Conservation (phyloP, 768 basidiomycete species). For the Chalciporus pseudorubinellus region DNA sequence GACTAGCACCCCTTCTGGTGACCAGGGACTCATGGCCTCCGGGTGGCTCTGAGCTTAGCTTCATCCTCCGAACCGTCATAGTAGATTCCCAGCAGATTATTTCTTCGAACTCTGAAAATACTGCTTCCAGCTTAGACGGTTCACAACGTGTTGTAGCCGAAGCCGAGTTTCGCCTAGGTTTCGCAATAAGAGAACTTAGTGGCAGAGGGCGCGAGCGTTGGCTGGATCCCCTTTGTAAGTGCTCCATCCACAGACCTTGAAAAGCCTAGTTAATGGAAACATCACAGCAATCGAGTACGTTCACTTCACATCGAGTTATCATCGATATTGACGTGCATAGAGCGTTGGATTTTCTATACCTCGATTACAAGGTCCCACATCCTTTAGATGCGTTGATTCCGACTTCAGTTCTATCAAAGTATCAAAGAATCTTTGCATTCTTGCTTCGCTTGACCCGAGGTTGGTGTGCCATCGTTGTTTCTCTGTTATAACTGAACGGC, state of each 20-base stretch:
- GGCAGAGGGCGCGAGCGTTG: slow-evolving; percentile 70
- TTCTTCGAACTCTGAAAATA: slow-evolving; percentile 14
- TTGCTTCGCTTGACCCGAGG: slow-evolving; percentile 79
- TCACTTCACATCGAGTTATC: neutral
- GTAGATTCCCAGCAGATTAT: slow-evolving; percentile 65
- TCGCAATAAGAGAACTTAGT: slow-evolving; percentile 74
- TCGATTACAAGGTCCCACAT: slow-evolving; percentile 87
- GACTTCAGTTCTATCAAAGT: slow-evolving; percentile 71
- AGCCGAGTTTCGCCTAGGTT: slow-evolving; percentile 75
- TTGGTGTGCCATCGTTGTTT: slow-evolving; percentile 26
- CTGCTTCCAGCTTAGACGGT: slow-evolving; percentile 31
- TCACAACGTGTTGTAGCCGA: slow-evolving; percentile 47
- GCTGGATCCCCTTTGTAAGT: slow-evolving; percentile 79
- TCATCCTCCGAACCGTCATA: slow-evolving; percentile 79
- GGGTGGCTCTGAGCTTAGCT: slow-evolving; percentile 80
- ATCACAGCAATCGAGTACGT: slow-evolving; percentile 23
- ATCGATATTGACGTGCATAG: slow-evolving; percentile 36
- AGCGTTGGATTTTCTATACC: slow-evolving; percentile 85
- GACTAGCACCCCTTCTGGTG: slow-evolving; percentile 69
- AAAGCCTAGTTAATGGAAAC: slow-evolving; percentile 2
- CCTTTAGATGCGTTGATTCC: slow-evolving; percentile 74
- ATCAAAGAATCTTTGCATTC: slow-evolving; percentile 80
- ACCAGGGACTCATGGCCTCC: slow-evolving; percentile 84
- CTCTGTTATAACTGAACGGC: neutral
- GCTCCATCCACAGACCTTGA: neutral